Evolutionary conservation across 768 basidiomycete species (phyloP).

Genomic region (Calvatia gigantea): DNA sequence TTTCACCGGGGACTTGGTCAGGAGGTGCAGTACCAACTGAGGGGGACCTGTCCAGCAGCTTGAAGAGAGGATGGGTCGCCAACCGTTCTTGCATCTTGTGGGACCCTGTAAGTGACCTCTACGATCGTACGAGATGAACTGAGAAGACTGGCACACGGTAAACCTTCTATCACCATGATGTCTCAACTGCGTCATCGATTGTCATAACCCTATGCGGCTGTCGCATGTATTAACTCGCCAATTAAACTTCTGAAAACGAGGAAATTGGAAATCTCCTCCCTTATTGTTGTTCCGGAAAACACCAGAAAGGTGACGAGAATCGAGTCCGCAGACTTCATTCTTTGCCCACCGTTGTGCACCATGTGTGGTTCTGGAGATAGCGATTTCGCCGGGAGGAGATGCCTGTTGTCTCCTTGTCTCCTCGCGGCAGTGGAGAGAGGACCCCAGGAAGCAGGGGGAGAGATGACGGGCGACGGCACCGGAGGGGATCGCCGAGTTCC

Average conservation of each 20-base stretch:
- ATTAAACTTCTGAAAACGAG: not conserved
- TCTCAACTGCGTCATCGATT: not conserved
- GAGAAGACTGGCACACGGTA: constrained; percentile 9
- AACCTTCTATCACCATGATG: constrained; percentile 12
- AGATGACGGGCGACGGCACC: constrained; percentile 2
- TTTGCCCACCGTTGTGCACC: not conserved
- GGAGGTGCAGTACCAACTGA: not conserved
- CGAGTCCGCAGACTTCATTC: not conserved
- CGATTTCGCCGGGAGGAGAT: not conserved
- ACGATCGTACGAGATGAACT: too few species aligned
- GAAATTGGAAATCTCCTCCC: not conserved
- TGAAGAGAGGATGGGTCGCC: not conserved
- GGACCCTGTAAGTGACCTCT: constrained; percentile 7
- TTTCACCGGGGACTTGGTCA: not conserved
- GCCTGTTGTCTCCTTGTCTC: too few species aligned
- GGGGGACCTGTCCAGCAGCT: not conserved
- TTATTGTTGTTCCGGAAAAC: not conserved
- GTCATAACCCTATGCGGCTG: not conserved
- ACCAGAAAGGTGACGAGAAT: constrained; percentile 7
- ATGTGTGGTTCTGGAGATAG: constrained; percentile 13
- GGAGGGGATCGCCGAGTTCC: too few species aligned
- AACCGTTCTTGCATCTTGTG: constrained; percentile 1
- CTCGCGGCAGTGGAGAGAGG: not conserved
- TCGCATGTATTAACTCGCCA: not conserved
- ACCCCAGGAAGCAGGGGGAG: constrained; percentile 1